Base-by-base conservation (phyloP, 2,329 filamentous ascomycete genomes). In the Clarireedia homoeocarpa region DNA sequence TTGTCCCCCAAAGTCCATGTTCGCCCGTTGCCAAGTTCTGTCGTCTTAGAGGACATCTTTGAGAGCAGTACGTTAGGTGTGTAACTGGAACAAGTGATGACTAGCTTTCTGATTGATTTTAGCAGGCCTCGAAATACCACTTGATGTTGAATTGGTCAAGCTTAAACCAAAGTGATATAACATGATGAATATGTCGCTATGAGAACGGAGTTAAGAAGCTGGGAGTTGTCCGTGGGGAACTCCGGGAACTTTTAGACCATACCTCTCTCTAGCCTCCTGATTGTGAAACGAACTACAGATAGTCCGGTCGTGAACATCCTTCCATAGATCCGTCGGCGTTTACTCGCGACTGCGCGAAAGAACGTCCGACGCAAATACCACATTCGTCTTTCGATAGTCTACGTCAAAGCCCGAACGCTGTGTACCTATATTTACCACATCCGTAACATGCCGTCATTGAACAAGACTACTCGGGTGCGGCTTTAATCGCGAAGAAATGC, bases 1-100 rank as follows among this genome's bases (percentile, higher is more conserved):
- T 45, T 55, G 20, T 55, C 47, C 14, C 53, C 53, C 27, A 55
- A 51, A 12, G 53, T 55, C 53, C 53, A 55, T 20, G 27, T 55
- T 39, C 53, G 51, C n/a, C 47, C 53, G 12, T 27, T 14, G 5
- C 47, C 53, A 27, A 51, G 53, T 34, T 55, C 39, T 14, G 47
- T 38, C 6, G 20, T 14, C 34, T 51, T 48, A 42, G 39, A 42
- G 24, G 47, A 12, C 53, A 51, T 55, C 10, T 49, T 40, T 30
- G 39, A 20, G 20, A 14, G n/a, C 24, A 24, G 14, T 14, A 30
- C 27, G 7, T 46, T 30, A 10, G 9, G n/a, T 42, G 39, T 42
- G 15, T 42, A 42, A 17, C 39, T 42, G 5, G 15, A 14, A n/a
- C 40, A 6, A 20, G 6, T 44, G 40, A 17, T 20, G 17, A 4